Base-by-base conservation (phyloP, 2,329 filamentous ascomycete species). In the Chrysoporthe deuterocubensis region DNA sequence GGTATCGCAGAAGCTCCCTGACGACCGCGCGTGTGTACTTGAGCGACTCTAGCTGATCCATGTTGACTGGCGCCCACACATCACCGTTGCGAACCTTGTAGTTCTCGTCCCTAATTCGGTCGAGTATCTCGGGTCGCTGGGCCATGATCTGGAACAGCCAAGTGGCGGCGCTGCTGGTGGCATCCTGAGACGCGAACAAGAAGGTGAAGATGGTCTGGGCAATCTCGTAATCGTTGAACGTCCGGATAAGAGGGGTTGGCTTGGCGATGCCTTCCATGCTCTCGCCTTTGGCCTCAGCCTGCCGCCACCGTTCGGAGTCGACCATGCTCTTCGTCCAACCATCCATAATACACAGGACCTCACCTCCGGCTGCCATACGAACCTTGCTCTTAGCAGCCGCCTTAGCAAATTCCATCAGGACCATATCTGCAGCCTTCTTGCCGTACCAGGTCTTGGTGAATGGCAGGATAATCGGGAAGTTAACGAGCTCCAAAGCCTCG, bases 371-470 rank as follows among this genome's bases (percentile, higher is more conserved):
- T 74, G 90, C 89, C 92, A 98, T 96, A 74, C 92, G 90, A 70
- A 93, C 90, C 84, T 96, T 97, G 81, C 92, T 92, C 85, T 97
- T 97, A 71, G 93, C 92, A 59, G 95, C 92, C 76, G 95, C 97
- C 81, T 93, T 94, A 77, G 91, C 83, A 76, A 98, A 98, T 78
- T 97, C 94, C 61, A 86, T 87, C 72, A 98, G 84, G 44, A 97
- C 93, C 90, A 97, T 93, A 76, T 97, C 93, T 68, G 95, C 90
- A 42, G 94, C 93, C 83, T 94, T 96, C 87, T 97, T 97, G 74
- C 95, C 96, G 76, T 97, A 96, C 94, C 94, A 98, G 5, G 94
- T 94, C 84, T 94, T 95, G 77, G 94, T 97, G 84, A 88, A 98
- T 50, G 95, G 95, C 52, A 98, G 81, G 77, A 98, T 97, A 81